Percentiles rank a stretch among this genome's conserved stretches.
These are phyloP conservation scores for Candida pseudoviswanathii DNA, from an alignment of 1,139 yeast genomes.

Conservation along the genomic window DNA sequence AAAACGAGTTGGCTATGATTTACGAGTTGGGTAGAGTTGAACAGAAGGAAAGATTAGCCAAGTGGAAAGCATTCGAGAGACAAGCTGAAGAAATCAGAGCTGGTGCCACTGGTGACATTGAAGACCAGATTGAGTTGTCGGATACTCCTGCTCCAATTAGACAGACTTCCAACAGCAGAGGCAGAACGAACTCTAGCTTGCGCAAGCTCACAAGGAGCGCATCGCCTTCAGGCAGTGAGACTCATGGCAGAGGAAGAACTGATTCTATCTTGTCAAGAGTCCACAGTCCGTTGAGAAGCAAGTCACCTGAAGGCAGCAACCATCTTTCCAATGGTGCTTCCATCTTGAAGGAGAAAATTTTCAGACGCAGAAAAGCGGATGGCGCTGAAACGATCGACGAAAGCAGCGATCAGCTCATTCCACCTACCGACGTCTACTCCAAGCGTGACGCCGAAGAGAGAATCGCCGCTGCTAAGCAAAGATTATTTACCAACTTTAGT, in stretches of 20 bases:
- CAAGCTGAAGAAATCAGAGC: conserved; percentile 21
- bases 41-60: conserved; percentile 35
- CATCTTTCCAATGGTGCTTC: conserved; percentile 4
- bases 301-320: not conserved
- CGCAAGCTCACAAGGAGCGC: not conserved
- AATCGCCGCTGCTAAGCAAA: conserved; percentile 37
- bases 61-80: conserved; percentile 33
- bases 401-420: not conserved
- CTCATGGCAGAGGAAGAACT: not conserved
- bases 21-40: conserved; percentile 42
- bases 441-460: conserved; percentile 29
- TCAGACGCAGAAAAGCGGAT: conserved; percentile 7
- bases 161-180: not conserved
- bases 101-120: conserved; percentile 20
- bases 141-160: conserved; percentile 11
- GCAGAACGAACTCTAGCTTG: not conserved
- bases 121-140: conserved; percentile 19
- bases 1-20: conserved; percentile 40
- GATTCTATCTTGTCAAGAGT: conserved; percentile 1
- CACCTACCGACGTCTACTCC: conserved; percentile 11
- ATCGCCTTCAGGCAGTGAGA: not conserved
- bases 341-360: conserved; percentile 11
- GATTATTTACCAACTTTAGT: conserved; percentile 53
- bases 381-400: conserved; percentile 4
- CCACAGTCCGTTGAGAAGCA: conserved; percentile 8